Conservation (phyloP, 1,284 basidiomycete species). For the Austroboletus novae-zelandiae region DNA sequence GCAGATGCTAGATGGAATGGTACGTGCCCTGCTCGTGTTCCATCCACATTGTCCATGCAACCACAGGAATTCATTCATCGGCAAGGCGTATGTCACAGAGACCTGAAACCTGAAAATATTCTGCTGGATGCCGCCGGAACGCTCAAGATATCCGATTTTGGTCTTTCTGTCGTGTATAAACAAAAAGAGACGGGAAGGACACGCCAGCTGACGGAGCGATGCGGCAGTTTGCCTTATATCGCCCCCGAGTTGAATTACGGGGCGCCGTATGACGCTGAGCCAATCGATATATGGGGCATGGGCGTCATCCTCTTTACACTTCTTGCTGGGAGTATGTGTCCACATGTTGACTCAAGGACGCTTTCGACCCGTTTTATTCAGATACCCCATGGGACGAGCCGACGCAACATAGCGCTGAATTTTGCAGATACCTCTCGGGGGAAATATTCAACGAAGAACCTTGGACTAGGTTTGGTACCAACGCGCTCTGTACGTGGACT, state of each 20-base stretch:
- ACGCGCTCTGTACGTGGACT: conserved; percentile 56
- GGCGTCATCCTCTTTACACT: conserved; percentile 96
- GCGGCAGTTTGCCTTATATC: conserved; percentile 94
- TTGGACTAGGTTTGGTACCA: conserved; percentile 71
- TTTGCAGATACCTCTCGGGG: conserved; percentile 70
- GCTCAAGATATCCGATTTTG: conserved; percentile 95
- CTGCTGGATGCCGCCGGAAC: conserved; percentile 76
- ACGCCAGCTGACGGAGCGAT: conserved; percentile 71
- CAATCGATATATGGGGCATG: conserved; percentile 94
- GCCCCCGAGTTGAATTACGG: conserved; percentile 76
- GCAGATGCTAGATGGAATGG: conserved; percentile 83
- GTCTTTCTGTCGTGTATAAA: conserved; percentile 88
- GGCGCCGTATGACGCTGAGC: conserved; percentile 83
- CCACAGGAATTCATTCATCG: conserved; percentile 77
- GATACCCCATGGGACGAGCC: conserved; percentile 99
- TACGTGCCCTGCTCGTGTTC: conserved; percentile 29
- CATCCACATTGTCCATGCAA: conserved; percentile 1
- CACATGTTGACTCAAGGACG: neutral
- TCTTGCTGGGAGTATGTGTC: conserved; percentile 81
- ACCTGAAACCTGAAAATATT: conserved; percentile 95
- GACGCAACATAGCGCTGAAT: conserved; percentile 78
- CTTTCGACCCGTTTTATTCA: conserved; percentile 31
- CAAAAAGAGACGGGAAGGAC: conserved; percentile 83
- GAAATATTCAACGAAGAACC: conserved; percentile 77
- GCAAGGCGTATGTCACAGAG: conserved; percentile 93